Evolutionary conservation across 768 basidiomycete species (phyloP).

Genomic region (Russula sp.): DNA sequence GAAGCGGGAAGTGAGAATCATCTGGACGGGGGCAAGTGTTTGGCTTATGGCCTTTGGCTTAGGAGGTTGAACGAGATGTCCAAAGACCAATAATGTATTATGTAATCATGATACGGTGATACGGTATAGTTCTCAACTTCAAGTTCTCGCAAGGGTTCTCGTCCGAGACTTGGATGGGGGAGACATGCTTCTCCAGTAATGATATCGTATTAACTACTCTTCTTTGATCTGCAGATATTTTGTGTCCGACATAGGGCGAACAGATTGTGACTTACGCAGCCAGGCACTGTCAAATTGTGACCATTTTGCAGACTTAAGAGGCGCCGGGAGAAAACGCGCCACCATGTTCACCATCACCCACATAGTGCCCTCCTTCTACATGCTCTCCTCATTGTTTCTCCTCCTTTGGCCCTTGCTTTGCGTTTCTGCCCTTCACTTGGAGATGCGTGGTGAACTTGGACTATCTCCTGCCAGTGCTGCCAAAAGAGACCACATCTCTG

Average conservation of each 20-base stretch:
- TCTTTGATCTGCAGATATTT: no score
- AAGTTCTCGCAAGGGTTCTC: no score
- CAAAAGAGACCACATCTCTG: conserved; percentile 1
- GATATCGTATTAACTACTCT: background rate
- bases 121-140: no score
- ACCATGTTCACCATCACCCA: background rate
- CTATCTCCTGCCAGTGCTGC: background rate
- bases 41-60: no score
- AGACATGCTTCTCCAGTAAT: no score
- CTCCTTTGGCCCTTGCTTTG: background rate
- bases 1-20: conserved; percentile 2
- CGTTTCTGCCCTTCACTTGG: background rate
- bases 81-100: no score
- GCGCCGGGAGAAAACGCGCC: background rate
- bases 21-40: no score
- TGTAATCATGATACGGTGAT: no score
- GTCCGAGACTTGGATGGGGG: no score
- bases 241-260: background rate
- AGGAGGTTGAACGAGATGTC: no score
- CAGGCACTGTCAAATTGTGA: background rate
- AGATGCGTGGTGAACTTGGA: background rate
- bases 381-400: background rate
- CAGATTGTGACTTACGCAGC: background rate
- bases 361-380: background rate
- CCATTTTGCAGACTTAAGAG: background rate